Conservation (phyloP, 2,329 filamentous ascomycete genomes). For the Xylariaceae sp. region DNA sequence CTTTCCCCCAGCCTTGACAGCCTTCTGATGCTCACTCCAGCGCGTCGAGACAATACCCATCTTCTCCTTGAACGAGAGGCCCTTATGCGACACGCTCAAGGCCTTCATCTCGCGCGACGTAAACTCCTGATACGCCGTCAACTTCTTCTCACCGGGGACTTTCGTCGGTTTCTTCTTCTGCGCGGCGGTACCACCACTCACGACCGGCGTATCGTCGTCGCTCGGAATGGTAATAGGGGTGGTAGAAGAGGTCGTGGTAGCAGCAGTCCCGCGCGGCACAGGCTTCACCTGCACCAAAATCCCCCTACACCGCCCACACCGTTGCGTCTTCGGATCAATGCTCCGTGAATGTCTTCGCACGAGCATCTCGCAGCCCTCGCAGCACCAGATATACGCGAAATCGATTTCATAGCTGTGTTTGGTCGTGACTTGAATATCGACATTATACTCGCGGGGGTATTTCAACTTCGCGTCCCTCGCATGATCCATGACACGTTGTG, state of each 20-base stretch:
- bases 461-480: constrained; percentile 42
- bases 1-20: constrained; percentile 26
- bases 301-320: constrained; percentile 69
- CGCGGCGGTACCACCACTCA: neutral
- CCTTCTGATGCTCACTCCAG: constrained; percentile 62
- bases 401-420: constrained; percentile 87
- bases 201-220: constrained; percentile 7
- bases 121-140: constrained; percentile 35
- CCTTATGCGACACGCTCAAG: constrained; percentile 26
- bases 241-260: constrained; percentile 21
- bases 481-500: constrained; percentile 46
- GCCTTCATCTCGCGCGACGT: constrained; percentile 27
- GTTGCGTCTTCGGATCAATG: constrained; percentile 65
- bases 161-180: constrained; percentile 3
- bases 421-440: constrained; percentile 69
- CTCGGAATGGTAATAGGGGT: constrained; percentile 43
- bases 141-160: constrained; percentile 25
- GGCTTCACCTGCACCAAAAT: constrained; percentile 74
- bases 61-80: constrained; percentile 55
- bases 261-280: constrained; percentile 48
- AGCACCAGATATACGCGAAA: constrained; percentile 88
- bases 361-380: constrained; percentile 60
- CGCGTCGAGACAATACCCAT: constrained; percentile 60
- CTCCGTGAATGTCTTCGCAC: constrained; percentile 84
- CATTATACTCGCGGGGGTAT: constrained; percentile 10